Conservation (phyloP, 345 rosid species). For the Murraya koenigii region DNA sequence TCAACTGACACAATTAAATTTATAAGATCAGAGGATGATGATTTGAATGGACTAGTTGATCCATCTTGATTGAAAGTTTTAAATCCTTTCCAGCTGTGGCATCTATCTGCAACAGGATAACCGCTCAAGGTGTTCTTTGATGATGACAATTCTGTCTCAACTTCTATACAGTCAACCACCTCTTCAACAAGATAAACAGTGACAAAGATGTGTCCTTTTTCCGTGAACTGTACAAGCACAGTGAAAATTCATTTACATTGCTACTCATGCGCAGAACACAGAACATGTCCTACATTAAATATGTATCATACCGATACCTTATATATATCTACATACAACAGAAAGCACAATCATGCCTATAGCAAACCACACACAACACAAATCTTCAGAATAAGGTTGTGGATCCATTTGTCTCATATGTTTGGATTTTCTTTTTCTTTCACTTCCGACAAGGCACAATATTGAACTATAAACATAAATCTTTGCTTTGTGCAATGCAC, state of each 20-base stretch:
- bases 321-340: neutral
- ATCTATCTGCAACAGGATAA: slow-evolving; percentile 70
- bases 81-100: slow-evolving; percentile 70
- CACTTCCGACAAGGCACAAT: neutral
- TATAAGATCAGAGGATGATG: slow-evolving; percentile 43
- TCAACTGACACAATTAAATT: slow-evolving; percentile 85
- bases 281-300: neutral
- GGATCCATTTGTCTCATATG: neutral
- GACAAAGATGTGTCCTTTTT: slow-evolving; percentile 84
- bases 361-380: neutral
- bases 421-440: neutral
- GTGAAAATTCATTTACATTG: slow-evolving; percentile 12
- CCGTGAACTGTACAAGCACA: slow-evolving; percentile 63
- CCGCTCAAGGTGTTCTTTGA: slow-evolving; percentile 73
- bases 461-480: neutral
- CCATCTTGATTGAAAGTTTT: slow-evolving; percentile 53
- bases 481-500: neutral
- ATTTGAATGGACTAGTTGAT: slow-evolving; percentile 19
- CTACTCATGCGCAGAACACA: neutral
- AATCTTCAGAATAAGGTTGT: neutral
- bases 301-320: neutral
- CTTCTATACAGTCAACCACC: slow-evolving; percentile 45
- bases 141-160: slow-evolving; percentile 50
- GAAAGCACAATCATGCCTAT: neutral
- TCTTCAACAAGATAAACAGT: slow-evolving; percentile 87